Evolutionary conservation across 2,329 filamentous ascomycete species (phyloP).

Genomic region (Fusarium palustre): DNA sequence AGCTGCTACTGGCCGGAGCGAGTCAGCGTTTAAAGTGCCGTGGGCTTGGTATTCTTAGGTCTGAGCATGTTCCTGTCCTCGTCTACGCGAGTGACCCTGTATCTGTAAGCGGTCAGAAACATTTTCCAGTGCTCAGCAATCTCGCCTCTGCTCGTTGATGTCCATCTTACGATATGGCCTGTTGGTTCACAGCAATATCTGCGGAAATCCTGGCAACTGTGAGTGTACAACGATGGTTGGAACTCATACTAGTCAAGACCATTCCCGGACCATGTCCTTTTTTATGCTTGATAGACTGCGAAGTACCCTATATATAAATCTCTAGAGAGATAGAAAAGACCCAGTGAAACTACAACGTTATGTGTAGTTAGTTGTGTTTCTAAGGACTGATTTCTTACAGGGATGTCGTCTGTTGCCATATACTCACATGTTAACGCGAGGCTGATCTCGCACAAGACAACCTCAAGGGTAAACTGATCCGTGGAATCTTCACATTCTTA

Average conservation of each 20-base stretch:
- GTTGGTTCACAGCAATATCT: no score
- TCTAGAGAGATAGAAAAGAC: background rate
- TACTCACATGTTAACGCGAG: accelerated
- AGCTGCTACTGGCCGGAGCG: background rate
- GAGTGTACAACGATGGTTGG: background rate
- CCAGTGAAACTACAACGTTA: background rate
- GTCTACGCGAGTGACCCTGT: background rate
- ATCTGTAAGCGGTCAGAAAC: background rate
- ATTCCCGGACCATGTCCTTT: background rate
- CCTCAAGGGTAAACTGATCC: background rate
- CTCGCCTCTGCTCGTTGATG: background rate
- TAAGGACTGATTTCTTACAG: background rate
- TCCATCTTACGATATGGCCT: background rate
- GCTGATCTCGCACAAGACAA: background rate
- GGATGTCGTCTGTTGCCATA: no score
- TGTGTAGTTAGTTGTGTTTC: background rate
- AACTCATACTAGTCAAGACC: background rate
- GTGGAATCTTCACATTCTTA: background rate
- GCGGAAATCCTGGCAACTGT: background rate
- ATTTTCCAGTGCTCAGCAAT: no score
- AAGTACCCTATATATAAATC: background rate
- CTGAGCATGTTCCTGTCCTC: background rate
- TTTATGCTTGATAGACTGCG: background rate
- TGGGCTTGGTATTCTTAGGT: background rate
- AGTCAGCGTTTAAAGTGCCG: no score